These are phyloP conservation scores for Rhododendron mucronatum DNA, from an alignment of 148 eudicot genomes.

Conservation along the genomic window DNA sequence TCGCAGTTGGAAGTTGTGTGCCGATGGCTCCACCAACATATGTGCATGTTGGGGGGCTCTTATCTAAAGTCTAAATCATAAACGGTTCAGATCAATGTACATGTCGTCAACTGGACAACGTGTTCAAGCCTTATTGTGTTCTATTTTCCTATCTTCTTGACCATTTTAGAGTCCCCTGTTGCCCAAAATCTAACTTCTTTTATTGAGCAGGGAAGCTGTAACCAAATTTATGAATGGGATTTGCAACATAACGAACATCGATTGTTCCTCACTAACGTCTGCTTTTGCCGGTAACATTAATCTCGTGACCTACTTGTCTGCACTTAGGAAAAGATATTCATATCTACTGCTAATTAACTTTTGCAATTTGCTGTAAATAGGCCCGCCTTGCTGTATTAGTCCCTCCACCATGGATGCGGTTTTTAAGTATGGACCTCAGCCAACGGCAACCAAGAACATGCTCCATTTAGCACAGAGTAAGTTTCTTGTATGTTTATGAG, in stretches of 20 bases:
- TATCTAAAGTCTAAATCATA: neutral
- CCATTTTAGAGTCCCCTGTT: neutral
- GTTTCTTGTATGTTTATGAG: constrained; percentile 9
- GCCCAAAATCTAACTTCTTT: neutral
- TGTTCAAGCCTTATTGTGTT: neutral
- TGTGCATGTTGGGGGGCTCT: neutral
- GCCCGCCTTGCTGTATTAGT: constrained; percentile 64
- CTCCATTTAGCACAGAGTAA: constrained; percentile 75
- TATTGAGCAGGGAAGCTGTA: constrained; percentile 25
- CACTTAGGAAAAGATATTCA: neutral
- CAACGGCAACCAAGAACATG: constrained; percentile 74
- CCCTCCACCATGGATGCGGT: constrained; percentile 32
- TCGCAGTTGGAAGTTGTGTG: neutral
- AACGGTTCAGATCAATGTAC: neutral
- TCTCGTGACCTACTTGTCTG: neutral
- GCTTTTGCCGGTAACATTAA: constrained; percentile 28
- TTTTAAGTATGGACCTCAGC: constrained; percentile 48
- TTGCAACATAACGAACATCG: constrained; percentile 14
- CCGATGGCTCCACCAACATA: neutral
- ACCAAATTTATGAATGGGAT: constrained; percentile 22
- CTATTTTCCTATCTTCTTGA: neutral
- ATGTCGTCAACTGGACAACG: neutral
- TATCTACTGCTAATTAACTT: neutral
- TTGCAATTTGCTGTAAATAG: constrained; percentile 20
- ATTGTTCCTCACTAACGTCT: constrained; percentile 25